Conservation (phyloP, 352 stramenopile genomes). For the Pythium biforme region DNA sequence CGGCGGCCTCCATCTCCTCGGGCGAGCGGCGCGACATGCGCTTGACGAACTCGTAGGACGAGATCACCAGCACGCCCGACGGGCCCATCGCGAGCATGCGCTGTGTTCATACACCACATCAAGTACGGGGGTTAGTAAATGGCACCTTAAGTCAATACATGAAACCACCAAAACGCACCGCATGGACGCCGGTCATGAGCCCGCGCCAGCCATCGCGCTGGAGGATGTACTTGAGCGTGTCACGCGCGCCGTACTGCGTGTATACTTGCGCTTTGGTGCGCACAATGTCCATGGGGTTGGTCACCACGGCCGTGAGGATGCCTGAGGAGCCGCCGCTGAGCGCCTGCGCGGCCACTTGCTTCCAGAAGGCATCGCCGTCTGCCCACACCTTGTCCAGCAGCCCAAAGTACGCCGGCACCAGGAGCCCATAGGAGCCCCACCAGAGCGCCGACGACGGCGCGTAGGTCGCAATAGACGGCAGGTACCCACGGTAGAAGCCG, state of each 20-base stretch:
- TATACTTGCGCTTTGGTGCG: slow-evolving; percentile 82
- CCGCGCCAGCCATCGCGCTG: slow-evolving; percentile 65
- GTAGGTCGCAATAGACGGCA: slow-evolving; percentile 84
- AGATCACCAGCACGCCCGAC: slow-evolving; percentile 82
- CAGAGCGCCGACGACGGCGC: slow-evolving; percentile 84
- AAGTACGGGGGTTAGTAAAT: no score
- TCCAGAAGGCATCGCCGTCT: slow-evolving; percentile 69
- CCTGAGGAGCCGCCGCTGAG: slow-evolving; percentile 73
- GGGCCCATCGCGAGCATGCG: slow-evolving; percentile 79
- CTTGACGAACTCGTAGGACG: slow-evolving; percentile 91
- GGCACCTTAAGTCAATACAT: not conserved
- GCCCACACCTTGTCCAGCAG: slow-evolving; percentile 42
- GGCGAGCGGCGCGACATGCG: slow-evolving; percentile 70
- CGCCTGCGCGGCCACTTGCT: slow-evolving; percentile 82
- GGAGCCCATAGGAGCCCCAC: slow-evolving; percentile 85
- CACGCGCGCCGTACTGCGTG: slow-evolving; percentile 80
- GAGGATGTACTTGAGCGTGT: slow-evolving; percentile 85
- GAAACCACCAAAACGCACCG: slow-evolving; percentile 57
- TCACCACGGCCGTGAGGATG: slow-evolving; percentile 76
- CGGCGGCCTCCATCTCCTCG: slow-evolving; percentile 24
- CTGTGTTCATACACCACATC: slow-evolving; percentile 26
- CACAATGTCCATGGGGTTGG: slow-evolving; percentile 90
- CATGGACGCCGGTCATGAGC: slow-evolving; percentile 79
- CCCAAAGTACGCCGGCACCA: slow-evolving; percentile 74
- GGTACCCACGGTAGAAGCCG: slow-evolving; percentile 83